Evolutionary conservation across 176 grass and related monocot genomes (phyloP).

Genomic region (Rhynchospora tenuis): DNA sequence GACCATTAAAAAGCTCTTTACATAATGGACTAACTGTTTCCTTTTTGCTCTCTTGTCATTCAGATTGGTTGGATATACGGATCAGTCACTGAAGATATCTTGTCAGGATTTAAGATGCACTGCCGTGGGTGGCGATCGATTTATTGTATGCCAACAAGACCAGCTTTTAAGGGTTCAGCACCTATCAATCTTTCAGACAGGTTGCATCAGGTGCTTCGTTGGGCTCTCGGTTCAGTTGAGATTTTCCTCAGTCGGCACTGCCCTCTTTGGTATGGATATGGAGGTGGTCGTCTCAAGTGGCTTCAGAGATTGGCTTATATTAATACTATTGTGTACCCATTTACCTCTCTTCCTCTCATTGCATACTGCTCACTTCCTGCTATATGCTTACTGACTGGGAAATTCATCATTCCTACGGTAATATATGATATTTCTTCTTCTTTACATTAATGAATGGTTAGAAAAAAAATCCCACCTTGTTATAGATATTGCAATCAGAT

Average conservation of each 20-base stretch:
- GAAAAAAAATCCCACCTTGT: neutral
- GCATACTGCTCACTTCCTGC: constrained; percentile 81
- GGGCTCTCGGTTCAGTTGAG: constrained; percentile 91
- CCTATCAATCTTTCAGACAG: constrained; percentile 97
- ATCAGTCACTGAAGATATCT: constrained; percentile 93
- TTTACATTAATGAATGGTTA: neutral
- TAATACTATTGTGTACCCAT: constrained; percentile 93
- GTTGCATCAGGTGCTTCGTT: constrained; percentile 93
- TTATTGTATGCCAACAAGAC: constrained; percentile 86
- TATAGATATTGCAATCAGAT: neutral
- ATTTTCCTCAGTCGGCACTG: constrained; percentile 90
- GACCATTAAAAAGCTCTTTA: neutral
- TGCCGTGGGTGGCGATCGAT: constrained; percentile 97
- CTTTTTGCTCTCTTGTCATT: neutral
- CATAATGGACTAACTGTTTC: neutral
- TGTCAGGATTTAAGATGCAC: constrained; percentile 94
- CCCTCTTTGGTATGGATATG: constrained; percentile 84
- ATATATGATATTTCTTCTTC: constrained; percentile 2
- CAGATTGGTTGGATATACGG: constrained; percentile 98
- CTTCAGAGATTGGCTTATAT: constrained; percentile 95
- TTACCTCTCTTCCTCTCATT: constrained; percentile 83
- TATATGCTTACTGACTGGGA: constrained; percentile 82
- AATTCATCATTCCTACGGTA: constrained; percentile 93
- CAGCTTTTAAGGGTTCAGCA: constrained; percentile 93
- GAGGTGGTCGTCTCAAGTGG: constrained; percentile 81